Evolutionary conservation across 345 rosid genomes (phyloP).

Genomic region (Orychophragmus violaceus): DNA sequence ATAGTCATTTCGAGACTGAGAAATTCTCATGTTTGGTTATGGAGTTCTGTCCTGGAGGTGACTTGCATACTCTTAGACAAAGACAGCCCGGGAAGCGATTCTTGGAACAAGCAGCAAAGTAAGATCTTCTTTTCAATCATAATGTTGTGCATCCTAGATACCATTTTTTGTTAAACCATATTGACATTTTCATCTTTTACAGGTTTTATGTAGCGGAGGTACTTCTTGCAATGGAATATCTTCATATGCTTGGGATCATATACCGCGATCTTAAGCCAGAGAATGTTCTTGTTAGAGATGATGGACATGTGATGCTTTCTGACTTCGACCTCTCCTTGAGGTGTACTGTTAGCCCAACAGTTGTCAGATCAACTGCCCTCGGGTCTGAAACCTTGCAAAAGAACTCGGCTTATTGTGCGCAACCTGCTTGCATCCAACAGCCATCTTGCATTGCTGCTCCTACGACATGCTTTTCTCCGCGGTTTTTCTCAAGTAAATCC

Average conservation of each 20-base stretch:
- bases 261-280: conserved; percentile 84
- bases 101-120: conserved; percentile 75
- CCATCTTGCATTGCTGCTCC: conserved; percentile 59
- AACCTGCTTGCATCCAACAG: conserved; percentile 59
- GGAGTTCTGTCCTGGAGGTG: conserved; percentile 89
- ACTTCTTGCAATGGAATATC: conserved; percentile 74
- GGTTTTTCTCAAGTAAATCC: conserved; percentile 48
- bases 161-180: neutral
- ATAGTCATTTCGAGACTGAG: conserved; percentile 72
- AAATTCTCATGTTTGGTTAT: conserved; percentile 78
- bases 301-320: conserved; percentile 84
- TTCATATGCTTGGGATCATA: conserved; percentile 79
- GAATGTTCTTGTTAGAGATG: conserved; percentile 84
- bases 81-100: conserved; percentile 76
- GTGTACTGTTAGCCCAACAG: conserved; percentile 50
- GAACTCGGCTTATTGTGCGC: conserved; percentile 46
- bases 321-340: conserved; percentile 81
- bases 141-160: too few relatives aligned
- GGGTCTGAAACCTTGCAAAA: conserved; percentile 38
- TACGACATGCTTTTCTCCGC: conserved; percentile 53
- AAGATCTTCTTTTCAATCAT: neutral
- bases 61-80: conserved; percentile 73
- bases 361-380: conserved; percentile 41
- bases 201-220: conserved; percentile 80
- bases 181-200: conserved; percentile 3